Evolutionary conservation across 1,284 basidiomycete species (phyloP), one percentile per base, ranked within the genome.

Genomic region (Boletus nobilissimus): DNA sequence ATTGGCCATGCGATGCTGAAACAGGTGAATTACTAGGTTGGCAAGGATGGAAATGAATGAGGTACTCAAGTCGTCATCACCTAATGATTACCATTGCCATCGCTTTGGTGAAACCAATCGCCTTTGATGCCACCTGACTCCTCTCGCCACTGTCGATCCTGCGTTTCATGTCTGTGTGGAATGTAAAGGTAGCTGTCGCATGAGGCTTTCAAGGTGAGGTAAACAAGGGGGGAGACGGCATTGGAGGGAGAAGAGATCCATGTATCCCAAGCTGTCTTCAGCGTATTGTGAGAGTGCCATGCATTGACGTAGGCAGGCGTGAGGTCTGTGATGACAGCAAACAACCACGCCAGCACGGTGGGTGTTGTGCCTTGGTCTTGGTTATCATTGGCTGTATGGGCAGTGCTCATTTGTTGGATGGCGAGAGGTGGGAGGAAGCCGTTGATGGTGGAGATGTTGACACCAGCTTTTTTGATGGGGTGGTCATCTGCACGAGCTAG

Each of bases 181-280:
- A 99, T 94, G 87, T 89, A 94, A 87, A 99, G 98, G 88, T 99
- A 99, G 84, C 96, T 92, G 88, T 99, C 98, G 88, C 97, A 99
- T 94, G 97, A 98, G 79, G 91, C 89, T 86, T 99, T 99, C 91
- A 97, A 97, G 0, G 89, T 87, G 3, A 93, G 91, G 87, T 97
- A 97, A 48, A 83, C 36, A 3, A 81, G 80, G 34, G 70, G 8
- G 39, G n/a, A 7, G 39, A 76, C 36, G 10, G 40, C 43, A 24
- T 75, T 54, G 62, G 57, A 18, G 32, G n/a, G 18, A 19, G 32
- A 26, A 10, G 32, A 36, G 22, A 96, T 93, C 85, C 97, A 94
- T 54, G 86, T 81, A 81, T 95, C 95, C 84, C 96, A 97, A 0
- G 95, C 94, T 4, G 84, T 84, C 85, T 97, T 95, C 82, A 97